Evolutionary conservation across 129 eudicot genomes (phyloP).

Genomic region (Erigeron canadensis): DNA sequence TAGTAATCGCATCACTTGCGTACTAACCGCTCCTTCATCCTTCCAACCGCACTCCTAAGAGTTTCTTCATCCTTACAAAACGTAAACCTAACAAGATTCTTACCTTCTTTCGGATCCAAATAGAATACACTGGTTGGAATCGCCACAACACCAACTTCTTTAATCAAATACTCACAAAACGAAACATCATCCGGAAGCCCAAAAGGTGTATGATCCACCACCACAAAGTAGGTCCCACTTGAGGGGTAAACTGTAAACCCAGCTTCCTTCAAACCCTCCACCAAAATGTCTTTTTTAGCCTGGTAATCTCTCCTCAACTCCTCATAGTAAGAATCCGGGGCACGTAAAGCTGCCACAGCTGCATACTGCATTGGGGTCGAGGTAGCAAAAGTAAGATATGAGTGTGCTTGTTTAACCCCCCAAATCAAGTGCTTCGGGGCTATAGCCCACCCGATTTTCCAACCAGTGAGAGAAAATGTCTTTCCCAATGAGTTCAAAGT

Average conservation of each 20-base stretch:
- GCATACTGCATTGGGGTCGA: constrained; percentile 96
- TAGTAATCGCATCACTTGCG: constrained; percentile 29
- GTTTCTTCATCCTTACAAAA: constrained; percentile 97
- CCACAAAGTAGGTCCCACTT: constrained; percentile 94
- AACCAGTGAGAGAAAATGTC: constrained; percentile 92
- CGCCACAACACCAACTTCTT: constrained; percentile 98
- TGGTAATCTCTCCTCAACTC: constrained; percentile 68
- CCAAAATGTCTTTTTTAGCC: constrained; percentile 78
- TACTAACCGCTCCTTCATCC: constrained; percentile 74
- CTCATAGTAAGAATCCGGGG: constrained; percentile 76
- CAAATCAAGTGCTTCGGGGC: constrained; percentile 85
- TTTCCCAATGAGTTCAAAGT: constrained; percentile 89
- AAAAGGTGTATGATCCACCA: constrained; percentile 89
- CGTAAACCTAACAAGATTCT: constrained; percentile 87
- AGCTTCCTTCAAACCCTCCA: constrained; percentile 72
- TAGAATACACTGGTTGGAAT: constrained; percentile 97
- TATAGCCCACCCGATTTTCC: constrained; percentile 99
- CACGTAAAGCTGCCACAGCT: constrained; percentile 64
- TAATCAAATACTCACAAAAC: constrained; percentile 86
- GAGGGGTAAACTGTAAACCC: constrained; percentile 91
- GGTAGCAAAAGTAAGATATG: constrained; percentile 91
- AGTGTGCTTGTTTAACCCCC: constrained; percentile 95
- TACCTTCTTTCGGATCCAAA: constrained; percentile 83
- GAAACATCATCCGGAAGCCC: constrained; percentile 76
- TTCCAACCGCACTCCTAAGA: constrained; percentile 76